Evolutionary conservation across 352 stramenopile species (phyloP), one percentile per base, ranked within the genome.

Genomic region (Pythium dissimile): DNA sequence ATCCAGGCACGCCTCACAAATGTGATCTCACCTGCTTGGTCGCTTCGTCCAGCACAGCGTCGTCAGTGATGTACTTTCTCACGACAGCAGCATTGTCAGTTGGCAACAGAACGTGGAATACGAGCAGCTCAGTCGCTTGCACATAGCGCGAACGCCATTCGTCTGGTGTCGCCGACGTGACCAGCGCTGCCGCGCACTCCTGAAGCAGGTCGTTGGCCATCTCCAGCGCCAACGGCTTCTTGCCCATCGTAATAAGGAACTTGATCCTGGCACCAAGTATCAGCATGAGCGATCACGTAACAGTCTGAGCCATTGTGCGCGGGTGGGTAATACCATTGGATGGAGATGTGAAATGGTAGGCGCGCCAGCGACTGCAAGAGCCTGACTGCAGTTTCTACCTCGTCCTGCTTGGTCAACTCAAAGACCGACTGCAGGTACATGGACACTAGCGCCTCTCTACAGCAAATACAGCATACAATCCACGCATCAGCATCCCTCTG

Each of bases 371-470:
- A 67, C 27, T 66, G 54, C 26, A 72, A 49, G 24, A 90, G 66
- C 15, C 66, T 64, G 6, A 45, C 38, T 6, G 72, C 74, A 1
- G 66, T 83, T 31, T 86, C 73, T 39, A 86, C 65, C 57, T 90
- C 77, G 20, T 77, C 74, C 34, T 82, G 56, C 39, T 73, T 38
- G 15, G 73, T 72, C 55, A 90, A 44, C 42, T 90, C 80, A 30
- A 88, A 90, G 10, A 88, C 54, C 9, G 67, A 62, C 48, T 87
- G 80, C 41, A 88, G 57, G 64, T 90, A 90, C 49, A 90, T 71
- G 0, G 75, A 80, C 47, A 88, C 39, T 32, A 88, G 46, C 7
- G 75, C 73, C 49, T 88, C 77, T 34, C 80, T 89, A 45, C 23
- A 3, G 46, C n/a, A n/a, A n/a, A n/a, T 31, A 35, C 34, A 64